Evolutionary conservation across 2,329 filamentous ascomycete species (phyloP), one percentile per base, ranked within the genome.

Genomic region (Alternaria triticina): DNA sequence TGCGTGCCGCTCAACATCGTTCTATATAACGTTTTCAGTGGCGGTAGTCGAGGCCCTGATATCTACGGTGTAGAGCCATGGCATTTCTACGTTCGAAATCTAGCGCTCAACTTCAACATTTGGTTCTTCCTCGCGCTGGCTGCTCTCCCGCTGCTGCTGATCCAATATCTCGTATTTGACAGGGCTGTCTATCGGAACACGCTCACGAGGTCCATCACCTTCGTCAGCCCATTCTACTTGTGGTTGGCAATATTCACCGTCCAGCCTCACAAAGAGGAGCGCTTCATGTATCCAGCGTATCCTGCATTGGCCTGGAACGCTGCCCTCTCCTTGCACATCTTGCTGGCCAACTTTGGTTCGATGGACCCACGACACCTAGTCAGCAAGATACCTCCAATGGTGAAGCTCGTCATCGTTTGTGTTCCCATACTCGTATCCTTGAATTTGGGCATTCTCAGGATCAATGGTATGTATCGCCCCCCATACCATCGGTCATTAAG

Each of bases 231-330:
- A 0, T 97, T 98, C 80, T 99, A 98, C 78, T 86, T 97, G 76
- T 99, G 96, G 96, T 86, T 99, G 27, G 87, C 82, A 4, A 96
- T 98, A 66, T 98, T 99, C 82, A 95, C 92, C 0, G 78, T 91
- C 9, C 96, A 99, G 77, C 93, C 96, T 15, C 96, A 99, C 82
- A 99, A 99, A 76, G 96, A 99, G 79, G 96, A 99, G 81, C 87
- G 96, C 7, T 99, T 99, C 83, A 98, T 99, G 94, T 99, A 97
- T 74, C 96, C 96, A 0, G 92, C 89, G 3, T 99, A 99, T 74
- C 96, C 96, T 1, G 93, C 95, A 67, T 85, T 99, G 40, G 91
- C 92, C 0, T 85, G 99, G 36, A 97, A 97, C 74, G 94, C 94
- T 3, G 92, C 95, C 9, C 87, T 97, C 57, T 88, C 92, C 5